phyloP scores from a whole-genome alignment of 495 filamentous ascomycete species.

The Xylaria scruposa region DNA sequence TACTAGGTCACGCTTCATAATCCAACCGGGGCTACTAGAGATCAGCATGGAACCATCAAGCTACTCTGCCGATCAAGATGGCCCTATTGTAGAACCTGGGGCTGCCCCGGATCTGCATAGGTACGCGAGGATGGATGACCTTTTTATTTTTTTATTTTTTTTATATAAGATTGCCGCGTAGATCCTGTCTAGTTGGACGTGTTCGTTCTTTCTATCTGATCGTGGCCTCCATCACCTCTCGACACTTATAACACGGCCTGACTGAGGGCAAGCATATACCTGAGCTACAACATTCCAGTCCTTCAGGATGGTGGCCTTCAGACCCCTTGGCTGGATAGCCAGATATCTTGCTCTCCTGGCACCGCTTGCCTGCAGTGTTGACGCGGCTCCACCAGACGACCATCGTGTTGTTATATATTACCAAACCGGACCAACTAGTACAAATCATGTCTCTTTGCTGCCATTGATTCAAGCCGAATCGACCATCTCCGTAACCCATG shows the following conservation, averaged over 20 bases:
- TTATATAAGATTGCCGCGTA: constrained; percentile 7
- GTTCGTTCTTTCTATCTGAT: constrained; percentile 2
- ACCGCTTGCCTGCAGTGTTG: constrained; percentile 20
- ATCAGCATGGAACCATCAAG: constrained; percentile 15
- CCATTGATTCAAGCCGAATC: constrained; percentile 67
- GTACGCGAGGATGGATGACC: not conserved
- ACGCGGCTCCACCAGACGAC: constrained; percentile 30
- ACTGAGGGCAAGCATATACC: not conserved
- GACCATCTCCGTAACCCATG: constrained; percentile 63
- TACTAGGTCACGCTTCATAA: constrained; percentile 8
- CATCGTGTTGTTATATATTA: constrained; percentile 68
- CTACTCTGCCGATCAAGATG: not conserved
- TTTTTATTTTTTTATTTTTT: no score
- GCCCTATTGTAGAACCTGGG: not conserved
- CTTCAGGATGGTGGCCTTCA: constrained; percentile 23
- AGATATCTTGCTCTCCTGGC: constrained; percentile 20
- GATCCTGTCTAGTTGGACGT: not conserved
- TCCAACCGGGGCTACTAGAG: not conserved
- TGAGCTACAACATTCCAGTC: constrained; percentile 6
- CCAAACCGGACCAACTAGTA: constrained; percentile 66
- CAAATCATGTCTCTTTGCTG: constrained; percentile 72
- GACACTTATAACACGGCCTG: not conserved
- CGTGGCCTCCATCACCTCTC: not conserved
- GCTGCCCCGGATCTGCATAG: not conserved
- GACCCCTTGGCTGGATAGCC: constrained; percentile 22